Conservation (phyloP, 768 basidiomycete species). For the Collybiopsis confluens region DNA sequence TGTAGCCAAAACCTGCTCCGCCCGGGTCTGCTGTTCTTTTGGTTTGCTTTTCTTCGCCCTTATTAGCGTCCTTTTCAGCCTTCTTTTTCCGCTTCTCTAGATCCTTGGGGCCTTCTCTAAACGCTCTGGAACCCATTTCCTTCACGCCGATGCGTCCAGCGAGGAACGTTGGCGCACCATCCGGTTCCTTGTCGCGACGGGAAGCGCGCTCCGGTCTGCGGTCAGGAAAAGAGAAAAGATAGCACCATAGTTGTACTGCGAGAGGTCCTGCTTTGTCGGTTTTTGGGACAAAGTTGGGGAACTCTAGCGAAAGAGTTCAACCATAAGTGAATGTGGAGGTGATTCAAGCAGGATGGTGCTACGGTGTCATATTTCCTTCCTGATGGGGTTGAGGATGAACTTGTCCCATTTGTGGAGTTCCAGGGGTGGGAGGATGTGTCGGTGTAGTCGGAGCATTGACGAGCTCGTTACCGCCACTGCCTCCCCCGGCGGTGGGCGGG, state of each 20-base stretch:
- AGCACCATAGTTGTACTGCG: slow-evolving; percentile 93
- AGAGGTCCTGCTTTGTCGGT: slow-evolving; percentile 65
- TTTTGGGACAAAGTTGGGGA: too few species aligned
- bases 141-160: slow-evolving; percentile 84
- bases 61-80: slow-evolving; percentile 57
- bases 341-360: too few species aligned
- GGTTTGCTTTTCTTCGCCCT: slow-evolving; percentile 45
- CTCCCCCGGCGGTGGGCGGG: too few species aligned
- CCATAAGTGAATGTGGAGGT: too few species aligned
- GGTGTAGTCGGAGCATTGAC: too few species aligned
- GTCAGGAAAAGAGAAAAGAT: slow-evolving; percentile 93
- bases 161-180: slow-evolving; percentile 92
- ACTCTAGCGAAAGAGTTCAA: too few species aligned
- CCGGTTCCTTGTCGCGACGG: slow-evolving; percentile 93
- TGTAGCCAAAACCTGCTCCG: slow-evolving; percentile 60
- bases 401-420: too few species aligned
- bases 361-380: too few species aligned
- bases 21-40: slow-evolving; percentile 55
- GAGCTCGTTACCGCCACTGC: too few species aligned
- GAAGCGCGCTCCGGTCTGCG: slow-evolving; percentile 78
- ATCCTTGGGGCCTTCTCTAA: slow-evolving; percentile 83
- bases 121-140: slow-evolving; percentile 92
- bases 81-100: slow-evolving; percentile 93
- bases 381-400: too few species aligned
- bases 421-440: too few species aligned